phyloP scores from a whole-genome alignment of 345 rosid species.

The Brassica napus region DNA sequence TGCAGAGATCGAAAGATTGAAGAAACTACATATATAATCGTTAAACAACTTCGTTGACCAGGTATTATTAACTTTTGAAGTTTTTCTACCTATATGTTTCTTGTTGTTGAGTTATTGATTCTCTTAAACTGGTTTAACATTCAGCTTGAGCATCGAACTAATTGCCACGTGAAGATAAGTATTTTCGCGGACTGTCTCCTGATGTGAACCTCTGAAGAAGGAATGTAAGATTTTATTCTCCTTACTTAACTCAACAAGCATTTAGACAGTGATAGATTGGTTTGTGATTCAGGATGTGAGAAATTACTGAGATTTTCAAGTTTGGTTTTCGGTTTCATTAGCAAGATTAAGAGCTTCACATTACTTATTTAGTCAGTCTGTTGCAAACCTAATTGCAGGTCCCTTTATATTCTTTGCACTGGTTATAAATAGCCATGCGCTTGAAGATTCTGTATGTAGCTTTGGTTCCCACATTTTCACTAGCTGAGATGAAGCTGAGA shows the following conservation, averaged over 20 bases:
- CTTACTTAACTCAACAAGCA: background rate
- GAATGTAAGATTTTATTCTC: conserved; percentile 56
- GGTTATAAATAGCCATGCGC: conserved; percentile 45
- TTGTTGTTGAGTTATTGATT: background rate
- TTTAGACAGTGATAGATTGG: background rate
- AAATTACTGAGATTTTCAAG: background rate
- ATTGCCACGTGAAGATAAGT: conserved; percentile 60
- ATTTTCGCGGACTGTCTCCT: conserved; percentile 54
- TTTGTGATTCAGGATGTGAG: too few species aligned
- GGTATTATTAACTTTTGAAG: conserved; percentile 36
- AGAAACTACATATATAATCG: conserved; percentile 57
- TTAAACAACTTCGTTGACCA: conserved; percentile 63
- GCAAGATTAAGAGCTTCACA: background rate
- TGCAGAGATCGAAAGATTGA: conserved; percentile 68
- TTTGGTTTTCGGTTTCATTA: background rate
- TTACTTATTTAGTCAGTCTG: background rate
- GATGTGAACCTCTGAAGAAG: conserved; percentile 68
- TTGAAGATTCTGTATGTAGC: too few species aligned
- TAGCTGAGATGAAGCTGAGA: too few species aligned
- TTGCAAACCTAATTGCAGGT: conserved; percentile 7
- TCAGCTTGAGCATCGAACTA: conserved; percentile 63
- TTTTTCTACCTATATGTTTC: background rate
- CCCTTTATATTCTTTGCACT: conserved; percentile 47
- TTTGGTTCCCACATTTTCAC: too few species aligned
- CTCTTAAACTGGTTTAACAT: conserved; percentile 2